Conservation (phyloP, 169 alveolate species). For the Babesia bigemina region DNA sequence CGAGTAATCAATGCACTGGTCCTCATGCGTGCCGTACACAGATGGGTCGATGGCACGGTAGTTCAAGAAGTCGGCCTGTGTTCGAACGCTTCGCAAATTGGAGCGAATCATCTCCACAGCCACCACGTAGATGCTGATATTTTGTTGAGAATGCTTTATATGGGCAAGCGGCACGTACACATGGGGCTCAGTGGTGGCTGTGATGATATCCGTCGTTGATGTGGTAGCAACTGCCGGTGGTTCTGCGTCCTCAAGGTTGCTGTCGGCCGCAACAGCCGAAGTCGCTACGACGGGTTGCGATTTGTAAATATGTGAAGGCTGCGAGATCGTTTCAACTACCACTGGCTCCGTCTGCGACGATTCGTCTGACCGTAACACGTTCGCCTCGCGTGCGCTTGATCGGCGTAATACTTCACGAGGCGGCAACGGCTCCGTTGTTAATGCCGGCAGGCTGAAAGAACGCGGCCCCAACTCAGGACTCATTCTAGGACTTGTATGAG, state of each 20-base stretch:
- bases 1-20: constrained; percentile 14
- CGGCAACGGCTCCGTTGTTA: not conserved
- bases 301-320: too few species aligned
- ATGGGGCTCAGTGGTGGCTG: not conserved
- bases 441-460: not conserved
- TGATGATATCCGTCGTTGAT: not conserved
- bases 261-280: too few species aligned
- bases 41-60: constrained; percentile 66
- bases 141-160: not conserved
- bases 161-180: constrained; percentile 16
- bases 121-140: constrained; percentile 44
- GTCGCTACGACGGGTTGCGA: too few species aligned
- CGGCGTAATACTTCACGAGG: not conserved
- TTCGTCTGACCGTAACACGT: not conserved
- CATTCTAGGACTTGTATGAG: not conserved
- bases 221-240: not conserved
- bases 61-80: constrained; percentile 28
- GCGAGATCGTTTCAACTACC: not conserved
- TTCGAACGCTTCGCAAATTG: not conserved
- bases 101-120: constrained; percentile 61
- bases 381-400: not conserved
- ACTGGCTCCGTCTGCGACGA: constrained; percentile 21
- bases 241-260: not conserved
- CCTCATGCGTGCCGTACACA: not conserved
- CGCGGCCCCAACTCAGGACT: not conserved